Base-by-base conservation (phyloP, 2,329 filamentous ascomycete genomes). In the Exophiala bonariae region DNA sequence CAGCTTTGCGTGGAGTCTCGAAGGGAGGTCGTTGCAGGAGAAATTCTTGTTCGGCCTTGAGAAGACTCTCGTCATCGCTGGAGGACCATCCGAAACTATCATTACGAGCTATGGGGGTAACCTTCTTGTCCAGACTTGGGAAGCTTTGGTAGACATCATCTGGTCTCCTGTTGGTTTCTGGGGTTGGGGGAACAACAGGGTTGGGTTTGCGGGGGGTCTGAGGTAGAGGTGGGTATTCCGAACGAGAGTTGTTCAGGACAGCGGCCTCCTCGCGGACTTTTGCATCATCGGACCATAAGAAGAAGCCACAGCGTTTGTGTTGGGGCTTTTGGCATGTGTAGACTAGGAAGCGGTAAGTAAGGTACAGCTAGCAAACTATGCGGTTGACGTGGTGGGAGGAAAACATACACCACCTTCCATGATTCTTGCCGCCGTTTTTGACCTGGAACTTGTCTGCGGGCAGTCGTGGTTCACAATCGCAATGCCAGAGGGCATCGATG, bases 221-320 rank as follows among this genome's bases (percentile, higher is more conserved):
- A 2, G 59, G 52, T 8, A 55, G 31, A 16, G 14, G 19, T 31
- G 23, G 22, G 3, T 68, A 63, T 56, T 81, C 78, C 2, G 70
- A 73, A 42, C 68, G 65, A 18, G 74, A 72, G 53, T 78, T 79
- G 51, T 66, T 71, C 50, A 78, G 59, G 4, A 80, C 63, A 17
- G 71, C 71, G 9, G 63, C 64, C 49, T 74, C 72, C 61, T 80
- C 77, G 16, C 81, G 68, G n/a, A 66, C 54, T 54, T 77, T 71
- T 11, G 81, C 81, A 44, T 82, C 78, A 44, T 77, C 73, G 11
- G 76, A 72, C 81, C 80, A 85, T 0, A 84, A 68, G 47, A 83
- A 85, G 67, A 84, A 83, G 4, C 67, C 69, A 59, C 81, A 85
- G 32, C 72, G 66, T 36, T 73, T 65, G 2, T 65, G 59, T 42